Conservation (phyloP, 148 eudicot genomes). For the Chenopodium album region DNA sequence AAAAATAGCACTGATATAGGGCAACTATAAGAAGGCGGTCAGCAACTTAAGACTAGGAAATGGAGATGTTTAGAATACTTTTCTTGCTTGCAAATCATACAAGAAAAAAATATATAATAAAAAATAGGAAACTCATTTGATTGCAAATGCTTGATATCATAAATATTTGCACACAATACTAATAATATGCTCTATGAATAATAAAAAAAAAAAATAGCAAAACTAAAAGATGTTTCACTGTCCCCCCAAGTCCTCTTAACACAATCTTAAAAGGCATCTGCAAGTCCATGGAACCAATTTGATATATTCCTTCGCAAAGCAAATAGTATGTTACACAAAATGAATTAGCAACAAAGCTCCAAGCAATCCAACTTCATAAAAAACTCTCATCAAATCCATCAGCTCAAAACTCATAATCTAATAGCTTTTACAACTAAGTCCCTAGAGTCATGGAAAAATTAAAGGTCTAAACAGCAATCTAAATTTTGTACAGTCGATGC, state of each 20-base stretch:
- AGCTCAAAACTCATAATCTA: background rate
- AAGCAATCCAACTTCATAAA: background rate
- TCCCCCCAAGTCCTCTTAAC: background rate
- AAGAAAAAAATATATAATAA: too few species aligned
- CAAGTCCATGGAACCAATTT: conserved; percentile 5
- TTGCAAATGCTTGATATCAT: background rate
- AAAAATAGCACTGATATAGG: background rate
- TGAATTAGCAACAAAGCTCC: background rate
- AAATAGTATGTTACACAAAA: background rate
- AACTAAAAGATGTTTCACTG: background rate
- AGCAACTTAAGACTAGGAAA: background rate
- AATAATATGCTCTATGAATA: background rate
- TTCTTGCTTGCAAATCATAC: background rate
- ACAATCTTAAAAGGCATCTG: background rate
- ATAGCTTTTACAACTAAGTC: background rate
- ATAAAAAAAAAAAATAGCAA: background rate
- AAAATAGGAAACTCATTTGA: background rate
- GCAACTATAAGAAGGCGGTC: background rate
- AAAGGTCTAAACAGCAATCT: background rate
- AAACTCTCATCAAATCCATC: background rate
- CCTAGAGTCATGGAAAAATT: background rate
- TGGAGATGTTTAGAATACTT: background rate
- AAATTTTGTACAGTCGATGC: background rate
- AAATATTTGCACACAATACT: background rate
- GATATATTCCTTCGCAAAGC: background rate